phyloP scores from a whole-genome alignment of 2,329 filamentous ascomycete species.

The Penicillium sp. region DNA sequence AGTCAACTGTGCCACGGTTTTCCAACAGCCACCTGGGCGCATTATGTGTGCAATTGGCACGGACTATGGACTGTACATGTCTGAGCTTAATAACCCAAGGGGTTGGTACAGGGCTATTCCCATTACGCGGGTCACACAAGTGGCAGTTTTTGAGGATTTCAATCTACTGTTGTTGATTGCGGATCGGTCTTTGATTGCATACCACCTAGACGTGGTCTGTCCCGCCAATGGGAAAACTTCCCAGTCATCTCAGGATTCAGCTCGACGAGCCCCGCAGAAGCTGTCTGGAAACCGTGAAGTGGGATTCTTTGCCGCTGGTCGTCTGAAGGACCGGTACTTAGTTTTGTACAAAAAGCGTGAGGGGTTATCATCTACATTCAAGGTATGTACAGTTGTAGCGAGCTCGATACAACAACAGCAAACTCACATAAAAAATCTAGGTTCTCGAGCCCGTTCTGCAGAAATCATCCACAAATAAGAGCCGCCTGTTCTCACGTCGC shows the following conservation, averaged over 20 bases:
- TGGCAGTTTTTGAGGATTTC: constrained; percentile 93
- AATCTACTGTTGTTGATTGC: constrained; percentile 87
- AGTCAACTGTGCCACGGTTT: constrained; percentile 91
- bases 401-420: background rate
- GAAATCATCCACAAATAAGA: constrained; percentile 81
- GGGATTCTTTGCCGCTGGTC: constrained; percentile 90
- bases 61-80: constrained; percentile 88
- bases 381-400: constrained; percentile 35
- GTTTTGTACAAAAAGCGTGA: constrained; percentile 98
- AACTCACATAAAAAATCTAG: constrained; percentile 35
- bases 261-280: constrained; percentile 84
- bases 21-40: constrained; percentile 75
- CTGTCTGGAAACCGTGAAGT: constrained; percentile 85
- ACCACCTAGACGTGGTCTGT: constrained; percentile 83
- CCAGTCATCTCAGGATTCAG: constrained; percentile 62
- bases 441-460: constrained; percentile 94
- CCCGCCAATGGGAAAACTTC: constrained; percentile 48
- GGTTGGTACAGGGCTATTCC: constrained; percentile 86
- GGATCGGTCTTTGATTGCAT: constrained; percentile 87
- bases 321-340: constrained; percentile 93
- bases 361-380: constrained; percentile 88
- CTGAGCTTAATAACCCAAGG: constrained; percentile 82
- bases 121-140: constrained; percentile 77
- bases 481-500: constrained; percentile 63
- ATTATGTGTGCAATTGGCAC: constrained; percentile 92